Evolutionary conservation across 495 filamentous ascomycete species (phyloP).

Genomic region (Penicillium soppii): DNA sequence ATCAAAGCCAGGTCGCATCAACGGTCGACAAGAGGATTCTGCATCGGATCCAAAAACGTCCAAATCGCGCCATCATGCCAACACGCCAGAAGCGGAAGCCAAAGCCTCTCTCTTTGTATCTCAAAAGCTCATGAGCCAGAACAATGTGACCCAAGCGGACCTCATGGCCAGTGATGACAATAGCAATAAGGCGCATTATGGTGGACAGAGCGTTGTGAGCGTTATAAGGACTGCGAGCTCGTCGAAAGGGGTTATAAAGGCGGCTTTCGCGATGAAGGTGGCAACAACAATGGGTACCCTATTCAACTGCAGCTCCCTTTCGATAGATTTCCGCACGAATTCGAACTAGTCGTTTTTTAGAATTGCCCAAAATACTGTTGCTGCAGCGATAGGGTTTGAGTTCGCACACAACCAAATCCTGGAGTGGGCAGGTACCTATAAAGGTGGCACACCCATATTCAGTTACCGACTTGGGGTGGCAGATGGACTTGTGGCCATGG

Average conservation of each 20-base stretch:
- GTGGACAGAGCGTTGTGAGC: conserved; percentile 20
- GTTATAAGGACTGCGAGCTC: not conserved
- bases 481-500: conserved; percentile 23
- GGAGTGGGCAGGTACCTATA: conserved; percentile 24
- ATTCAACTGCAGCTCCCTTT: conserved; percentile 11
- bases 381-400: conserved; percentile 31
- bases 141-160: conserved; percentile 29
- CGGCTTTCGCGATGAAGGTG: conserved; percentile 5
- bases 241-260: not conserved
- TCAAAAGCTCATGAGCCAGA: conserved; percentile 25
- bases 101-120: conserved; percentile 28
- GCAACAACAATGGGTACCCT: conserved; percentile 7
- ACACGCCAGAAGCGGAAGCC: conserved; percentile 22
- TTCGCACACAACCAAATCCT: conserved; percentile 28
- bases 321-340: not conserved
- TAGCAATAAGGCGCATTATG: conserved; percentile 15
- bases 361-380: conserved; percentile 31
- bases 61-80: conserved; percentile 23
- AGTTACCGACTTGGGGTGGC: conserved; percentile 31
- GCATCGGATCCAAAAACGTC: conserved; percentile 32
- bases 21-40: conserved; percentile 16
- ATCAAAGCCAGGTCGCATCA: too few relatives aligned
- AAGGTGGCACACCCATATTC: conserved; percentile 20
- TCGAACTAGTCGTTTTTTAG: conserved; percentile 27
- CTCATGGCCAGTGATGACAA: conserved; percentile 14